Evolutionary conservation across 495 filamentous ascomycete species (phyloP).

Genomic region (Saxophila tyrrhenica): DNA sequence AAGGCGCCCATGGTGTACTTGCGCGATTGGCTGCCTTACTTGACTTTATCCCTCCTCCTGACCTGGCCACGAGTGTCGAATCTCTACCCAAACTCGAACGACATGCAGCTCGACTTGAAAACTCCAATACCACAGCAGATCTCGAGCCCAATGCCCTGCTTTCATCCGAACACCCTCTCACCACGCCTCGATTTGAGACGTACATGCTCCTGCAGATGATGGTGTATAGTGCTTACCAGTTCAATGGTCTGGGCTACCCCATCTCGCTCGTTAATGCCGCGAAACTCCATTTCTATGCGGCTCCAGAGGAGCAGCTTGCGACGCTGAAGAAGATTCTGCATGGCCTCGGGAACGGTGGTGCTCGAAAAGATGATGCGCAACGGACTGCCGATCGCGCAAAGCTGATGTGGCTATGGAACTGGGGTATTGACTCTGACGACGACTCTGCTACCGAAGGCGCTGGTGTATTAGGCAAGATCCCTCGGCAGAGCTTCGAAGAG

Average conservation of each 20-base stretch:
- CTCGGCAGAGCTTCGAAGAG: slow-evolving; percentile 51
- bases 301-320: slow-evolving; percentile 52
- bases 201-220: slow-evolving; percentile 55
- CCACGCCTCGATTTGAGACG: slow-evolving; percentile 48
- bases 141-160: slow-evolving; percentile 49
- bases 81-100: slow-evolving; percentile 21
- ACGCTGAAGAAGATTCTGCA: slow-evolving; percentile 54
- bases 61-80: slow-evolving; percentile 26
- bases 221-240: slow-evolving; percentile 53
- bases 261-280: slow-evolving; percentile 49
- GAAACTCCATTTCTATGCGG: slow-evolving; percentile 45
- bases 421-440: slow-evolving; percentile 45
- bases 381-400: slow-evolving; percentile 57
- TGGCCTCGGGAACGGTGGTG: slow-evolving; percentile 24
- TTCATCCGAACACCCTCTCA: slow-evolving; percentile 51
- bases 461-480: slow-evolving; percentile 63
- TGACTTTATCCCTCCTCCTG: slow-evolving; percentile 42
- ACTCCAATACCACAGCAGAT: slow-evolving; percentile 33
- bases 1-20: slow-evolving; percentile 51
- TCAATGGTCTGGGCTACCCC: slow-evolving; percentile 48
- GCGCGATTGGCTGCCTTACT: slow-evolving; percentile 48
- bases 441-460: slow-evolving; percentile 27
- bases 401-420: slow-evolving; percentile 71
- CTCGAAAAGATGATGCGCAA: slow-evolving; percentile 49
- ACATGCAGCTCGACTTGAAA: slow-evolving; percentile 29